These are phyloP conservation scores for Ceratocystis diversiconidia DNA, from an alignment of 2,329 filamentous ascomycete genomes.

Conservation along the genomic window DNA sequence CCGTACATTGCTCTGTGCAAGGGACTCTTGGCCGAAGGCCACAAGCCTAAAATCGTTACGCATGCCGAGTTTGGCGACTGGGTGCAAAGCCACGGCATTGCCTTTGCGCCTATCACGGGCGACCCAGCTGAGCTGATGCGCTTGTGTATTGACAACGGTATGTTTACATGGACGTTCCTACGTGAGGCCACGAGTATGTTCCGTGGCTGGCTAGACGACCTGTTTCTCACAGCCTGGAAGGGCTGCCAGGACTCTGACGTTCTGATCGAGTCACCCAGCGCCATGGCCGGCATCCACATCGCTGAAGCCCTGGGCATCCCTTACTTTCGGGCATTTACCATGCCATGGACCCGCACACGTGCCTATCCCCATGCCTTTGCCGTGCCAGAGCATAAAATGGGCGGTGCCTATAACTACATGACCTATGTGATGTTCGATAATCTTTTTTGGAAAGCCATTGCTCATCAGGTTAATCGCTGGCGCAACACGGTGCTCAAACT, in stretches of 20 bases:
- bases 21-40: constrained; percentile 73
- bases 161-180: constrained; percentile 86
- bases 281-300: constrained; percentile 96
- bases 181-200: constrained; percentile 77
- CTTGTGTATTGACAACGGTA: constrained; percentile 91
- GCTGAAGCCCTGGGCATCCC: constrained; percentile 85
- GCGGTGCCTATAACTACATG: constrained; percentile 86
- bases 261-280: constrained; percentile 86
- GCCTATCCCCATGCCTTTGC: constrained; percentile 96
- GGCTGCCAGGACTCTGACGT: constrained; percentile 80
- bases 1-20: constrained; percentile 96
- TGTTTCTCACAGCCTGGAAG: constrained; percentile 66
- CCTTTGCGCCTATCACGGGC: constrained; percentile 76
- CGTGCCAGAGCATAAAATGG: constrained; percentile 84
- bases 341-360: constrained; percentile 94
- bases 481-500: constrained; percentile 66
- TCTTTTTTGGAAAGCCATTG: constrained; percentile 89
- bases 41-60: constrained; percentile 75
- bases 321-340: constrained; percentile 94
- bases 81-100: constrained; percentile 86
- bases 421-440: constrained; percentile 95
- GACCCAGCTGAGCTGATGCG: constrained; percentile 91
- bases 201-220: constrained; percentile 84
- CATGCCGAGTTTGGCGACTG: constrained; percentile 80
- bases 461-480: constrained; percentile 86